Percentiles rank a stretch among this genome's conserved stretches.
phyloP scores from a whole-genome alignment of 495 filamentous ascomycete genomes.

The Sporormia fimetaria region DNA sequence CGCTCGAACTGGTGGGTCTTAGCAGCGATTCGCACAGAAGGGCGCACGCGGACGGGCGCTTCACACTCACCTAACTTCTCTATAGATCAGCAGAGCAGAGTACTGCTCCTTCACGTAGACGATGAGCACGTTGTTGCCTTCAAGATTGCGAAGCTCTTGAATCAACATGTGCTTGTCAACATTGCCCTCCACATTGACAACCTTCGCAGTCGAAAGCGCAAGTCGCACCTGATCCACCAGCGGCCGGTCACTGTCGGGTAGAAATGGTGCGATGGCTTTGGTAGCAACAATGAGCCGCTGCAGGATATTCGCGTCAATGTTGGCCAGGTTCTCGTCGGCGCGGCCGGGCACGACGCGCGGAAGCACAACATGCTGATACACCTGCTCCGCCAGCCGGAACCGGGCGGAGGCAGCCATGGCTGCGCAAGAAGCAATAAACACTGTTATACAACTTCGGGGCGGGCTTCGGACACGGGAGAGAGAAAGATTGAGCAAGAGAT shows the following conservation, averaged over 20 bases:
- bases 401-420: conserved; percentile 7
- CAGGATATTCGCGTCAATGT: neutral
- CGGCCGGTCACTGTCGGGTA: neutral
- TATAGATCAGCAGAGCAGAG: conserved; percentile 11
- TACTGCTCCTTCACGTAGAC: conserved; percentile 21
- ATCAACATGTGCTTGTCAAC: conserved; percentile 11
- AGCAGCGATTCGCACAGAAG: neutral
- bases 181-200: conserved; percentile 3
- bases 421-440: too few relatives aligned
- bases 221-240: neutral
- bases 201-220: neutral
- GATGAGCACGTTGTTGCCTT: conserved; percentile 4
- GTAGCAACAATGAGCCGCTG: conserved; percentile 3
- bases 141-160: conserved; percentile 1
- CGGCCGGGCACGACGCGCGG: conserved; percentile 8
- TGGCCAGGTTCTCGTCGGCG: conserved; percentile 1
- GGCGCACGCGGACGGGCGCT: neutral
- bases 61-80: conserved; percentile 8
- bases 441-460: too few relatives aligned
- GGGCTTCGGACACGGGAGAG: too few relatives aligned
- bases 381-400: neutral
- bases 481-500: too few relatives aligned
- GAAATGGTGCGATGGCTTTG: neutral
- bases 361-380: conserved; percentile 9
- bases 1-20: neutral